These are phyloP conservation scores for Vaccinium macrocarpon DNA, from an alignment of 148 eudicot species.

Conservation along the genomic window DNA sequence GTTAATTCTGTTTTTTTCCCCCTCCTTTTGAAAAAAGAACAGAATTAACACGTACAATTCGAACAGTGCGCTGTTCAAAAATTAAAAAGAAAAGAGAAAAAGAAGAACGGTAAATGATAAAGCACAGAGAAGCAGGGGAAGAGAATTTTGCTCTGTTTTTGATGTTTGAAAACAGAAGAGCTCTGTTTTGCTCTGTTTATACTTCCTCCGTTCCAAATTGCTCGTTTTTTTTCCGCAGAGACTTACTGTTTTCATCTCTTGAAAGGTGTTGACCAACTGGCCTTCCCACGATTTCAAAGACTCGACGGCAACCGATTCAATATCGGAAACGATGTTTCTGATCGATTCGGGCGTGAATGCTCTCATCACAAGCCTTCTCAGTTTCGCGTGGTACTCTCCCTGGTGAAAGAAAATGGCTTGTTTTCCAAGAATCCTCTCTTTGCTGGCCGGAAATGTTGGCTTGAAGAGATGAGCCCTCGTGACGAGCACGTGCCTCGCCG, in stretches of 20 bases:
- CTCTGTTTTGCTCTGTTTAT: conserved; percentile 31
- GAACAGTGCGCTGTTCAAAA: too few species aligned
- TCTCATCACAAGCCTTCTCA: conserved; percentile 70
- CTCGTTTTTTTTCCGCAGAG: conserved; percentile 16
- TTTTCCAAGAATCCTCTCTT: conserved; percentile 91
- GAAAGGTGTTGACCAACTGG: conserved; percentile 62
- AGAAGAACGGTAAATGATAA: neutral
- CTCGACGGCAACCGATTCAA: conserved; percentile 55
- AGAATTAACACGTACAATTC: too few species aligned
- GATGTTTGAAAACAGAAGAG: conserved; percentile 29
- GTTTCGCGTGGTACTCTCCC: conserved; percentile 72
- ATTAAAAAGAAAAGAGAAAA: too few species aligned
- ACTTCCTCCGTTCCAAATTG: neutral
- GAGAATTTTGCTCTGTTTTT: neutral
- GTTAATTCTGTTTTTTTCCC: too few species aligned
- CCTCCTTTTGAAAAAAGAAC: too few species aligned
- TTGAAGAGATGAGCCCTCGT: conserved; percentile 74
- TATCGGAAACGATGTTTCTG: conserved; percentile 41
- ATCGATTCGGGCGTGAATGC: conserved; percentile 75
- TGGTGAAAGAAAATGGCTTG: conserved; percentile 91
- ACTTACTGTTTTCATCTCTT: conserved; percentile 78
- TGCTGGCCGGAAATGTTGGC: conserved; percentile 97
- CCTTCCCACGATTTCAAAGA: conserved; percentile 52
- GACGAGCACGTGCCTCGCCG: conserved; percentile 64
- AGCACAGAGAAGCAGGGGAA: neutral